A percentile compares a stretch with the other conserved stretches of the same genome.
Conservation (phyloP, 2,329 filamentous ascomycete genomes). For the Aspergillus ruber region DNA sequence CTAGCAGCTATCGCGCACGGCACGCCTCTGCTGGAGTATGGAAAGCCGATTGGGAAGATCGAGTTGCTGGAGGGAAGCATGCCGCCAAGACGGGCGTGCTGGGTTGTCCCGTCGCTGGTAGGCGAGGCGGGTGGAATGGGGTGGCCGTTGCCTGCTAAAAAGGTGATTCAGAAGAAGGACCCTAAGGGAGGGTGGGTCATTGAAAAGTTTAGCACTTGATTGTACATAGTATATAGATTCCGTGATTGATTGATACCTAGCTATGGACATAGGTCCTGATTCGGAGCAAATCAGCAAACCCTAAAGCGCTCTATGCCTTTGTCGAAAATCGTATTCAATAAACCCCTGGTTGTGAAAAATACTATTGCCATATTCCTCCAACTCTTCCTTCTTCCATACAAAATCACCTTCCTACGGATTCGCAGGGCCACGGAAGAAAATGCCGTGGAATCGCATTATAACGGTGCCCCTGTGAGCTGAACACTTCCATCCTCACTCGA, state of each 20-base stretch:
- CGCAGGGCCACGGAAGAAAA: no score
- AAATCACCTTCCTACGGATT: no score
- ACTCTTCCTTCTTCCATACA: no score
- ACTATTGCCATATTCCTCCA: no score
- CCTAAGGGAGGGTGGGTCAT: constrained; percentile 68
- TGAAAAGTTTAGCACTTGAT: constrained; percentile 44
- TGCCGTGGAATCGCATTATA: no score
- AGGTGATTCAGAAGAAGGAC: constrained; percentile 72
- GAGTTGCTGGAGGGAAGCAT: constrained; percentile 40
- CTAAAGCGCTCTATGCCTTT: neutral
- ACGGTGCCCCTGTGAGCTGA: no score
- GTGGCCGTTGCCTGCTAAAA: constrained; percentile 81
- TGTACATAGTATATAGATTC: constrained; percentile 9
- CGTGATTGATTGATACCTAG: constrained; percentile 1
- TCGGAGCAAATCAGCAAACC: neutral
- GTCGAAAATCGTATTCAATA: no score
- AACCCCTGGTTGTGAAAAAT: no score
- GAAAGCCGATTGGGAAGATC: constrained; percentile 86
- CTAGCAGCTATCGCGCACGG: constrained; percentile 73
- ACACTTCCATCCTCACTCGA: no score
- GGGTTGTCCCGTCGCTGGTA: constrained; percentile 72
- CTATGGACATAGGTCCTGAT: neutral
- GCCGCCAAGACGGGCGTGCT: constrained; percentile 62
- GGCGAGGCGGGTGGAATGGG: constrained; percentile 62
- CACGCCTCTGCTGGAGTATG: constrained; percentile 75